A percentile compares a stretch with the other conserved stretches of the same genome.
Conservation (phyloP, 805 yeast genomes). For the Blastobotrys mokoenaii region DNA sequence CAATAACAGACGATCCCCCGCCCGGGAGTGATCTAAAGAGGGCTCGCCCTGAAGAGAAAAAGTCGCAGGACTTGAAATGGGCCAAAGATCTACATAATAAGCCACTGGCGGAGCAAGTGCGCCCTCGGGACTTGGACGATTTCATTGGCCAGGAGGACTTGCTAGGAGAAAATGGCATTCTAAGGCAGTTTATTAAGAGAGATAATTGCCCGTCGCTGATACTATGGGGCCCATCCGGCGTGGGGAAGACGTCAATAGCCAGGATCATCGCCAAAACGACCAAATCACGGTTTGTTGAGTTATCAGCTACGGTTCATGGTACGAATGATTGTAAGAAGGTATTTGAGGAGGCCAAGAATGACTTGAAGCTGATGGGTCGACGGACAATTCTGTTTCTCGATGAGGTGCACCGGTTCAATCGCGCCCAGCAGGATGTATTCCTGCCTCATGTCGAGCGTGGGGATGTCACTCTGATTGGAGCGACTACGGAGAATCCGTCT, state of each 20-base stretch:
- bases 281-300: slow-evolving; percentile 54
- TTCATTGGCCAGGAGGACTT: slow-evolving; percentile 84
- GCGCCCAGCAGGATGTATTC: slow-evolving; percentile 80
- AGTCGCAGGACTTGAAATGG: not conserved
- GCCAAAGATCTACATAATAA: slow-evolving; percentile 5
- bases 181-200: slow-evolving; percentile 53
- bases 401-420: slow-evolving; percentile 84
- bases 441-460: slow-evolving; percentile 82
- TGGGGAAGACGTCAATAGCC: slow-evolving; percentile 81
- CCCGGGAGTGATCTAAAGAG: not conserved
- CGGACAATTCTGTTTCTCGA: slow-evolving; percentile 76
- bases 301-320: slow-evolving; percentile 76
- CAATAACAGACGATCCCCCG: not conserved
- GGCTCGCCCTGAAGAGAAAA: not conserved
- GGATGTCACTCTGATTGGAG: slow-evolving; percentile 74
- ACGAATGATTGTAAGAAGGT: slow-evolving; percentile 56
- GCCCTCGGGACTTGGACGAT: slow-evolving; percentile 64
- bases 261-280: slow-evolving; percentile 45
- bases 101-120: slow-evolving; percentile 70
- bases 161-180: slow-evolving; percentile 52
- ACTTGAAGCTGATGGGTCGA: slow-evolving; percentile 40
- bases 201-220: slow-evolving; percentile 64
- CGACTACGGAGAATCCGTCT: slow-evolving; percentile 95
- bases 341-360: slow-evolving; percentile 41
- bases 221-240: slow-evolving; percentile 94